phyloP scores from a whole-genome alignment of 148 eudicot genomes.

The Silene conica region DNA sequence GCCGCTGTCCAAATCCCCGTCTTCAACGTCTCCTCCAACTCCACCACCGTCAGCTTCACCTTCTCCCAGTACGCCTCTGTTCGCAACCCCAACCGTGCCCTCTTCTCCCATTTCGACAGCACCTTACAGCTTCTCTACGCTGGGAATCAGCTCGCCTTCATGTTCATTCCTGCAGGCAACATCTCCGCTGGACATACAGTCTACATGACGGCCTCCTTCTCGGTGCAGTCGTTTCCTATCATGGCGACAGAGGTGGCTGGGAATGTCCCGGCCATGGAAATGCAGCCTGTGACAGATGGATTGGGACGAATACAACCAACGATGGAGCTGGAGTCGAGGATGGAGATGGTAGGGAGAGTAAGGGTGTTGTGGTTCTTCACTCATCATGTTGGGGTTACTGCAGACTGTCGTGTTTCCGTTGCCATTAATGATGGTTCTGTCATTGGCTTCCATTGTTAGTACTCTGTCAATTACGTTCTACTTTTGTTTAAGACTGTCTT shows the following conservation, averaged over 20 bases:
- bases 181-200: constrained; percentile 49
- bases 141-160: constrained; percentile 66
- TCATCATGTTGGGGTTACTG: constrained; percentile 25
- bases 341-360: constrained; percentile 34
- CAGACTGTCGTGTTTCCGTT: constrained; percentile 28
- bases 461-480: not conserved
- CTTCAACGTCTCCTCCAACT: constrained; percentile 52
- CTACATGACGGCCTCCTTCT: constrained; percentile 64
- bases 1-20: constrained; percentile 69
- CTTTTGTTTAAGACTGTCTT: not conserved
- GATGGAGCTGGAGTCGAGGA: constrained; percentile 32
- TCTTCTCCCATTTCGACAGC: constrained; percentile 79
- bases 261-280: constrained; percentile 20
- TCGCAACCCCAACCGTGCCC: constrained; percentile 62
- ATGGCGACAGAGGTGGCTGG: constrained; percentile 19
- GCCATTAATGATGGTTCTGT: constrained; percentile 34
- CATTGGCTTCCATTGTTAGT: constrained; percentile 36
- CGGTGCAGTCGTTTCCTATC: constrained; percentile 61
- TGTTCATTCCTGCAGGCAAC: constrained; percentile 81
- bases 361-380: constrained; percentile 33
- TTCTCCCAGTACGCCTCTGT: constrained; percentile 81
- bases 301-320: constrained; percentile 27
- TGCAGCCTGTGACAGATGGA: constrained; percentile 39
- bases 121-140: constrained; percentile 61
- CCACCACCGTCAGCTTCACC: constrained; percentile 61